phyloP scores from a whole-genome alignment of 768 basidiomycete species.

The Neoboletus brunneissimus region DNA sequence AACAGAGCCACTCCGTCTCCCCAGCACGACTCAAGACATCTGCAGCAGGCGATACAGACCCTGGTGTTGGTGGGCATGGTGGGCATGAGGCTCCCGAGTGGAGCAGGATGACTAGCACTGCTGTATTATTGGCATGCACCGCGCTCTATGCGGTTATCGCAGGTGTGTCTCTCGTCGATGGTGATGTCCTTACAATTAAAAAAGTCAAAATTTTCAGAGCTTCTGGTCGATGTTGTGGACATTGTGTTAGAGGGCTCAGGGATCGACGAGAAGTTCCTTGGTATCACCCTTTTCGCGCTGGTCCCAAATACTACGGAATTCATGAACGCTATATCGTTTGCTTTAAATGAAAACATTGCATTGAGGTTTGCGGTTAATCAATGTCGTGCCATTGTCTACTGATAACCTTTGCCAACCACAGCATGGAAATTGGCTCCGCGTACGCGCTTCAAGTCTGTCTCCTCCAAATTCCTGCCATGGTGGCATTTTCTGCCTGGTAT shows the following conservation, averaged over 20 bases:
- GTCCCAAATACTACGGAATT: conserved; percentile 99
- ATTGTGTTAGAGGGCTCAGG: conserved; percentile 86
- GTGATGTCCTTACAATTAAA: background rate
- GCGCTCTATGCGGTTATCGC: conserved; percentile 93
- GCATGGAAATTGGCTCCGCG: conserved; percentile 99
- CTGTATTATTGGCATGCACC: conserved; percentile 86
- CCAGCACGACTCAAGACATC: conserved; percentile 47
- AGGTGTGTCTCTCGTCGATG: conserved; percentile 49
- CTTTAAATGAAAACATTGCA: conserved; percentile 94
- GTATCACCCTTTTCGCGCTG: conserved; percentile 92
- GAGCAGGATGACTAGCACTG: conserved; percentile 88
- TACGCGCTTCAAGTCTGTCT: conserved; percentile 98
- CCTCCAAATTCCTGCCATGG: conserved; percentile 97
- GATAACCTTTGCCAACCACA: conserved; percentile 30
- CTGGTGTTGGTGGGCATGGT: conserved; percentile 57
- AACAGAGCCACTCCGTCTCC: conserved; percentile 54
- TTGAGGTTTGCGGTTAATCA: conserved; percentile 62
- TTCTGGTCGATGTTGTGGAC: conserved; percentile 94
- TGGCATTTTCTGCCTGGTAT: conserved; percentile 96
- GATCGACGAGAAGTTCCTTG: conserved; percentile 96
- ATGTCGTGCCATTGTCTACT: background rate
- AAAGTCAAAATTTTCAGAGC: conserved; percentile 48
- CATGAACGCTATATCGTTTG: conserved; percentile 99
- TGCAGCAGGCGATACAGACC: conserved; percentile 37
- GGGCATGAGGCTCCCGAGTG: conserved; percentile 97